Base-by-base conservation (phyloP, 2,329 filamentous ascomycete genomes). In the Sporothrix variecibatus region DNA sequence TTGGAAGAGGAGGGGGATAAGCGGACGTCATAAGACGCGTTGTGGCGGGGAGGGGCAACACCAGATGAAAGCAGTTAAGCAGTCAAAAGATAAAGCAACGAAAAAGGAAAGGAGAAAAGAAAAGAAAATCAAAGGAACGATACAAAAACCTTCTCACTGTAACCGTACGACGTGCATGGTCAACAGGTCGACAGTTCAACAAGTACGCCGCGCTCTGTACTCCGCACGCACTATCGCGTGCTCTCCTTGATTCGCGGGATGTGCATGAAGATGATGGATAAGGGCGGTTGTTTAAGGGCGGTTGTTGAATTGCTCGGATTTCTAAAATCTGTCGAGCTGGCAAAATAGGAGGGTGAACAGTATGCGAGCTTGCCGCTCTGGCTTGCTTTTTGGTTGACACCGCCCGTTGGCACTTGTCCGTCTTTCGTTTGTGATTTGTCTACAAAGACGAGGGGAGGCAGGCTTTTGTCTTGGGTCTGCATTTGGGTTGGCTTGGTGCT, bases 1-100 rank as follows among this genome's bases (percentile, higher is more conserved):
- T 53, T 53, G 51, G 68, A 28, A 56, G 23, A 31, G 12, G 34
- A 28, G 51, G 51, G 68, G 49, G 34, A 23, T 40, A 28, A 9
- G 20, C 46, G 40, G 17, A 51, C 68, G 69, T 71, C 69, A 71
- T 71, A 43, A 60, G 69, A 71, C 69, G 26, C 12, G 34, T 43
- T 46, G 15, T 26, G 34, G 34, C 12, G 51, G 69, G 69, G 69
- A 60, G 53, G 38, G 53, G 69, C n/a, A 58, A 56, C 34, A 58
- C 69, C 43, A 43, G 51, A 46, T 28, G 49, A 40, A 40, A 58
- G 68, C 34, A 64, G 34, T 23, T 15, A 15, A 34, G 34, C 34
- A 34, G 34, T 34, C 34, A 34, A 34, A n/a, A 11, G 43, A 53
- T n/a, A 12, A 51, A 34, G 17, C 20, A 53, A 70, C 12, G 51